phyloP scores from a whole-genome alignment of 2,329 filamentous ascomycete genomes.

The Xylaria multiplex region DNA sequence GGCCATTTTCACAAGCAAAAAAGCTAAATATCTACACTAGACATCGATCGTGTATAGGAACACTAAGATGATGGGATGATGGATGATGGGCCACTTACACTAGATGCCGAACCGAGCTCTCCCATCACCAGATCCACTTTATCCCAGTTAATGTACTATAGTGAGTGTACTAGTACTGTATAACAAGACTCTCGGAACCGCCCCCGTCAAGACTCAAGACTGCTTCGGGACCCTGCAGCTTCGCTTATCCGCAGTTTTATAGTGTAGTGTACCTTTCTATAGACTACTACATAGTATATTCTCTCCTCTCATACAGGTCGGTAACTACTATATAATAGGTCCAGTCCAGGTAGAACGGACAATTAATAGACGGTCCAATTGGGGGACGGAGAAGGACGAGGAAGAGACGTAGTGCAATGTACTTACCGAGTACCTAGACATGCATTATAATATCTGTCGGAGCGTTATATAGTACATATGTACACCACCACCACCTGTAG shows the following conservation, averaged over 20 bases:
- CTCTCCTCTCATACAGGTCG: too few relatives aligned
- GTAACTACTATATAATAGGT: too few relatives aligned
- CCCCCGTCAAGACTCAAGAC: conserved; percentile 13
- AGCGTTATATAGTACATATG: not conserved
- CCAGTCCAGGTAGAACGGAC: too few relatives aligned
- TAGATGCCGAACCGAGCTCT: conserved; percentile 29
- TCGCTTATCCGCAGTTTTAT: not conserved
- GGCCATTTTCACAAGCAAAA: conserved; percentile 35
- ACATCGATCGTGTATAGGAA: not conserved
- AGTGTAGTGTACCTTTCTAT: not conserved
- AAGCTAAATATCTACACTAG: not conserved
- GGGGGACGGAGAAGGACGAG: too few relatives aligned
- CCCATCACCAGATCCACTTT: not conserved
- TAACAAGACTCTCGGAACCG: conserved; percentile 23
- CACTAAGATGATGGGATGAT: not conserved
- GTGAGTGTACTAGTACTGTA: not conserved
- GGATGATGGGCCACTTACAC: conserved; percentile 27
- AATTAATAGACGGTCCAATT: not conserved
- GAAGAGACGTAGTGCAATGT: not conserved
- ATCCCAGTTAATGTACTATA: too few relatives aligned
- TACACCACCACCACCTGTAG: not conserved
- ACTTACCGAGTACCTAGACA: too few relatives aligned
- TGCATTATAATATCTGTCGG: too few relatives aligned
- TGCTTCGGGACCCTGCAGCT: conserved; percentile 37
- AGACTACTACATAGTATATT: too few relatives aligned